phyloP scores from a whole-genome alignment of 176 grass and related monocot genomes.

The Themeda triandra region DNA sequence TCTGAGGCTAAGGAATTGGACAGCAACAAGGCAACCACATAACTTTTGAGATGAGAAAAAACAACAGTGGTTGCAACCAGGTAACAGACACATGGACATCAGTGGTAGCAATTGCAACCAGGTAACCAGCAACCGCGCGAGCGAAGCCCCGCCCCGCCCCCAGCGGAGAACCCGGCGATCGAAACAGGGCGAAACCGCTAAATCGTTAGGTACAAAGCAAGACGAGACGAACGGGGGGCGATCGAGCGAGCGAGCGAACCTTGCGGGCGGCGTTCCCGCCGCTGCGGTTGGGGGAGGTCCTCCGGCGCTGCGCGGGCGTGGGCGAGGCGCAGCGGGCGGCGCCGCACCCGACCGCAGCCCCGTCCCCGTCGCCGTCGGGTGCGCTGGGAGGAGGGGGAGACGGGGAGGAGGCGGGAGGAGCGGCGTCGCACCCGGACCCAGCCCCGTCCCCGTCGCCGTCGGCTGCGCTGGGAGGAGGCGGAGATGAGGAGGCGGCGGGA shows the following conservation, averaged over 20 bases:
- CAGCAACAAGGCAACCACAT: not conserved
- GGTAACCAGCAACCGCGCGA: not conserved
- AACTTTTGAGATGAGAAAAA: not conserved
- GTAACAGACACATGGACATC: not conserved
- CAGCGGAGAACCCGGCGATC: not conserved
- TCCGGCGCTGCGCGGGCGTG: constrained; percentile 23
- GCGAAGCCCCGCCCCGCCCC: not conserved
- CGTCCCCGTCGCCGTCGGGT: not conserved
- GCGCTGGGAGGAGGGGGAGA: constrained; percentile 2
- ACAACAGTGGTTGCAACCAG: not conserved
- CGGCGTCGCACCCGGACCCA: not conserved
- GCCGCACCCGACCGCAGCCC: not conserved
- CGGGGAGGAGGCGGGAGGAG: constrained; percentile 18
- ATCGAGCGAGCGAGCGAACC: constrained; percentile 6
- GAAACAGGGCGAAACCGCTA: not conserved
- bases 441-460: not conserved
- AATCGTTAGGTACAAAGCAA: not conserved
- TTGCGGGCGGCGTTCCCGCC: constrained; percentile 45
- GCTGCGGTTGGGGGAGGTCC: constrained; percentile 35
- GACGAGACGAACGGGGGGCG: not conserved
- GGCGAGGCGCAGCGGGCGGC: constrained; percentile 31
- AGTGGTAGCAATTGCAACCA: too few species aligned
- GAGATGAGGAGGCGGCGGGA: constrained; percentile 16
- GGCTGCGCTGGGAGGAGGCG: constrained; percentile 5
- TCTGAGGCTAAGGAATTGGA: not conserved